Conservation (phyloP, 192 early-diverging fungal species). For the Funneliformis mosseae region DNA sequence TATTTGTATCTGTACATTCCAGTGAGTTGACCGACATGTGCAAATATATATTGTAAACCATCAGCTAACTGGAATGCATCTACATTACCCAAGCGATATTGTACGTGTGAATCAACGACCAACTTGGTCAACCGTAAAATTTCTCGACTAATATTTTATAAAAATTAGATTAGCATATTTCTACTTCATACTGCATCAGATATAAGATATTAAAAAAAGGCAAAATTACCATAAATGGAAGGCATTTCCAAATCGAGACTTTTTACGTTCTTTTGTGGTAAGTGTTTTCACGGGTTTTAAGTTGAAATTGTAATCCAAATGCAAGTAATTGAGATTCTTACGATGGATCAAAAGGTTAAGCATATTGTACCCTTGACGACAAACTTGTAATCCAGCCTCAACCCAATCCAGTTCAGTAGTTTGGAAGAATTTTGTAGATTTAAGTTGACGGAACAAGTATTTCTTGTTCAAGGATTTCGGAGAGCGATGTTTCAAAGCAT, state of each 20-base stretch:
- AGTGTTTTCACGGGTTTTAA: constrained; percentile 98
- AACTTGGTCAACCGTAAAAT: constrained; percentile 96
- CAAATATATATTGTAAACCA: constrained; percentile 98
- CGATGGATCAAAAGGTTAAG: constrained; percentile 97
- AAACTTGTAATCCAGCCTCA: constrained; percentile 97
- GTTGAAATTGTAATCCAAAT: constrained; percentile 99
- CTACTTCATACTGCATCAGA: neutral
- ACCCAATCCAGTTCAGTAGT: constrained; percentile 99
- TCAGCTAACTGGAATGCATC: constrained; percentile 99
- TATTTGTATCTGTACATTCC: constrained; percentile 99
- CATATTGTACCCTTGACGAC: constrained; percentile 99
- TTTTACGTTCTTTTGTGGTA: constrained; percentile 99
- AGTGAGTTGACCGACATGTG: constrained; percentile 97
- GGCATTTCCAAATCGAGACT: constrained; percentile 97
- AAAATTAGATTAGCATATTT: neutral
- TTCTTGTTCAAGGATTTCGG: constrained; percentile 93
- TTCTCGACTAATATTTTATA: constrained; percentile 68
- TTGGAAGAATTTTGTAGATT: constrained; percentile 99
- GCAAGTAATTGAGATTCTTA: constrained; percentile 97
- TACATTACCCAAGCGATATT: constrained; percentile 96
- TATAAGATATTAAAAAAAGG: neutral
- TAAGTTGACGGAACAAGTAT: constrained; percentile 93
- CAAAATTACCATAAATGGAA: constrained; percentile 79
- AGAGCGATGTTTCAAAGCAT: constrained; percentile 82
- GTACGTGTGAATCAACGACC: constrained; percentile 96